Percentiles rank a stretch among this genome's conserved stretches.
Evolutionary conservation across 163 green algal genomes (phyloP).

Genomic region (Scenedesmus sp.): DNA sequence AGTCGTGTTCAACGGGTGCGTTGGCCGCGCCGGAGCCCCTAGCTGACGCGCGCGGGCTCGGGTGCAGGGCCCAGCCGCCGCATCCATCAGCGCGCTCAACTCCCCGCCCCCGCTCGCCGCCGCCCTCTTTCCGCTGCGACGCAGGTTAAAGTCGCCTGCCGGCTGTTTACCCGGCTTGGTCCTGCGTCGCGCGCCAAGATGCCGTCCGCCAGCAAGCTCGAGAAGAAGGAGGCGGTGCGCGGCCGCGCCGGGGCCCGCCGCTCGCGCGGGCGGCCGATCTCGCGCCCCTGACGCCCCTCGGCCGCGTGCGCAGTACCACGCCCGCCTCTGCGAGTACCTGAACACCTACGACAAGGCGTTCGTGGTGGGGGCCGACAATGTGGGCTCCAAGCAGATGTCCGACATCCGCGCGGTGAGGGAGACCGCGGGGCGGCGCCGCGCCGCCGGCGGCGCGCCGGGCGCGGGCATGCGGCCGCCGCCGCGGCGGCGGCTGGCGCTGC

Average conservation of each 20-base stretch:
- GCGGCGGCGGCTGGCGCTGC: neutral
- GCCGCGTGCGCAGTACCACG: slow-evolving; percentile 84
- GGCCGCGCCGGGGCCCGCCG: neutral
- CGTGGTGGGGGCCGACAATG: slow-evolving; percentile 98
- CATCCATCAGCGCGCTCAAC: too few species aligned
- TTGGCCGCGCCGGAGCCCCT: too few species aligned
- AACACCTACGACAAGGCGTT: slow-evolving; percentile 89
- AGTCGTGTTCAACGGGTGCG: too few species aligned
- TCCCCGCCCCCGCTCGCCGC: too few species aligned
- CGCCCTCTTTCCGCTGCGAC: too few species aligned
- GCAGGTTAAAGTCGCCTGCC: slow-evolving; percentile 90
- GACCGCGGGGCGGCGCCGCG: too few species aligned
- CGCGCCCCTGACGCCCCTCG: neutral
- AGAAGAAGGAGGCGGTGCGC: slow-evolving; percentile 80
- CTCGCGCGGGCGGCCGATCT: neutral
- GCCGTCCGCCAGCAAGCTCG: slow-evolving; percentile 71
- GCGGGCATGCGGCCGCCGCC: neutral
- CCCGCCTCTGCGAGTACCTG: slow-evolving; percentile 84
- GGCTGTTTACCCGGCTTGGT: slow-evolving; percentile 82
- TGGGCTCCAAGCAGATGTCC: slow-evolving; percentile 98
- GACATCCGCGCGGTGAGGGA: slow-evolving; percentile 90
- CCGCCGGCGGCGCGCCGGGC: neutral
- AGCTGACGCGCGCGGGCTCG: too few species aligned
- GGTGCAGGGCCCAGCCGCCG: too few species aligned
- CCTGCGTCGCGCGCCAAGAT: slow-evolving; percentile 68